These are phyloP conservation scores for Baudoinia panamericana DNA, from an alignment of 495 filamentous ascomycete genomes.

Conservation along the genomic window DNA sequence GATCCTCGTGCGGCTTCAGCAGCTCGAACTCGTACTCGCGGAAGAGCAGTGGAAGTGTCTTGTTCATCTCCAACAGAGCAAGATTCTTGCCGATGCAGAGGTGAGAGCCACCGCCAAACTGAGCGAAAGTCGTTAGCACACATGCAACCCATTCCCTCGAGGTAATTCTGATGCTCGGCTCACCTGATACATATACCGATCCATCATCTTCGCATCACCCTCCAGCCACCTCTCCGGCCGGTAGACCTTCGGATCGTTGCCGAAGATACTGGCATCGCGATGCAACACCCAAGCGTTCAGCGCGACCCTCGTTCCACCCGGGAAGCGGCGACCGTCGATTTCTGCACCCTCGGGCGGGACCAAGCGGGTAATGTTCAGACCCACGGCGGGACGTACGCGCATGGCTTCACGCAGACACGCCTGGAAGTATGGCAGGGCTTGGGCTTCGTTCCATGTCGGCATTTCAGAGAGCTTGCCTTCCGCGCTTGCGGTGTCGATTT, in stretches of 20 bases:
- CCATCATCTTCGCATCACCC: slow-evolving; percentile 20
- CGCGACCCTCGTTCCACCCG: slow-evolving; percentile 19
- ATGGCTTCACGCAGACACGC: slow-evolving; percentile 23
- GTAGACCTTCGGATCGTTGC: slow-evolving; percentile 19
- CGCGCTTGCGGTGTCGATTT: slow-evolving; percentile 15
- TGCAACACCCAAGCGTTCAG: slow-evolving; percentile 23
- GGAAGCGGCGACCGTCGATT: slow-evolving; percentile 15
- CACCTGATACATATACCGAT: slow-evolving; percentile 19
- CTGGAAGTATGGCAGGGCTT: slow-evolving; percentile 19
- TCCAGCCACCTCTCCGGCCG: slow-evolving; percentile 23
- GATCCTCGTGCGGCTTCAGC: slow-evolving; percentile 14
- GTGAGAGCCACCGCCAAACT: slow-evolving; percentile 21
- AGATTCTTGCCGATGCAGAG: slow-evolving; percentile 23
- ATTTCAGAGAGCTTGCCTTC: slow-evolving; percentile 16
- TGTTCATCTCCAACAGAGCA: slow-evolving; percentile 23
- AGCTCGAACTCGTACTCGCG: slow-evolving; percentile 20
- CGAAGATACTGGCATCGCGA: slow-evolving; percentile 15
- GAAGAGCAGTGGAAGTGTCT: slow-evolving; percentile 16
- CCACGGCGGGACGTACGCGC: slow-evolving; percentile 20
- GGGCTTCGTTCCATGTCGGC: slow-evolving; percentile 18
- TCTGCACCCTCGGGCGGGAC: slow-evolving; percentile 18
- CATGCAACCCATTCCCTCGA: too few relatives aligned
- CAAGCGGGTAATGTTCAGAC: slow-evolving; percentile 17
- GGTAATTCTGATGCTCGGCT: neutral
- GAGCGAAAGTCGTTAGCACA: neutral